phyloP scores from a whole-genome alignment of 805 yeast genomes.

The Barnettozyma pratensis region DNA sequence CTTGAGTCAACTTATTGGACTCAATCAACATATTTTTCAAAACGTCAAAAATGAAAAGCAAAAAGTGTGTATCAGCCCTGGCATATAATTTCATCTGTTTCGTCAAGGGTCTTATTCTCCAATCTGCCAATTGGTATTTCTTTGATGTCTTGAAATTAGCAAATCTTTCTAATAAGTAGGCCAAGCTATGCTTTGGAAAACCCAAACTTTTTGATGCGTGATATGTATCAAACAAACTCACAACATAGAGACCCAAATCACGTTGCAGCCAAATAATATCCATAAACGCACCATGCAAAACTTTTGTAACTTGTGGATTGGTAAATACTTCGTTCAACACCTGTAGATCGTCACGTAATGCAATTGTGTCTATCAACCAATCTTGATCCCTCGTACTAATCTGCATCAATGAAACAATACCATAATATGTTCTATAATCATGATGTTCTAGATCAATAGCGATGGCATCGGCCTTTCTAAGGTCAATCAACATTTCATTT shows the following conservation, averaged over 20 bases:
- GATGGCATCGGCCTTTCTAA: conserved; percentile 51
- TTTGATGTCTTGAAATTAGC: conserved; percentile 87
- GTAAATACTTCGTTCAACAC: conserved; percentile 71
- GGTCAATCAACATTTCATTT: conserved; percentile 45
- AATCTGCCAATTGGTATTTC: conserved; percentile 93
- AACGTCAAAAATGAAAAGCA: conserved; percentile 73
- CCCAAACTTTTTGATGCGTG: conserved; percentile 82
- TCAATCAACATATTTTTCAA: conserved; percentile 59
- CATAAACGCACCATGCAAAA: conserved; percentile 95
- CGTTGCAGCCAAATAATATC: conserved; percentile 96
- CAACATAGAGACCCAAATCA: conserved; percentile 88
- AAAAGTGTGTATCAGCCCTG: conserved; percentile 90
- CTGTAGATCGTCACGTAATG: conserved; percentile 66
- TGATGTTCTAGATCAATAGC: conserved; percentile 98
- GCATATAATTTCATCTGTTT: conserved; percentile 79
- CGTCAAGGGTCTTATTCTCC: conserved; percentile 87
- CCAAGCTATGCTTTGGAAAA: conserved; percentile 77
- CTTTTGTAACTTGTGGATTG: conserved; percentile 75
- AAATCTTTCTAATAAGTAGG: conserved; percentile 72
- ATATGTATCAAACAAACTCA: conserved; percentile 85
- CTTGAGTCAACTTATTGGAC: conserved; percentile 48
- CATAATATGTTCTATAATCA: conserved; percentile 84
- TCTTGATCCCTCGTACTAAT: conserved; percentile 77
- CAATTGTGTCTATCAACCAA: conserved; percentile 81
- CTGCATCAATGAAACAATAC: conserved; percentile 91